Evolutionary conservation across 176 grass and related monocot species (phyloP).

Genomic region (Olyra latifolia): DNA sequence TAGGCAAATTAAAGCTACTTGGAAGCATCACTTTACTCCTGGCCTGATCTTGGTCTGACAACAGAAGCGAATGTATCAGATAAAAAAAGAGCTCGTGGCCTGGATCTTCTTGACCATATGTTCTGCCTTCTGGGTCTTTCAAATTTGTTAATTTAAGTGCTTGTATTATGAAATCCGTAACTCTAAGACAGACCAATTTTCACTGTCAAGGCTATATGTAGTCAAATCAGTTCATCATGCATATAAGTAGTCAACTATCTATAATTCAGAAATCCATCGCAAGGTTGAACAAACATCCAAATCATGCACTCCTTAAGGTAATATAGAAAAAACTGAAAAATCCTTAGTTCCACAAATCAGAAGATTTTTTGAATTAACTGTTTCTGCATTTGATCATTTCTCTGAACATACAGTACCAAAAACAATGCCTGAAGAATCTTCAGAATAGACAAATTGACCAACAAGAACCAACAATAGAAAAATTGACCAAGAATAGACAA

Average conservation of each 20-base stretch:
- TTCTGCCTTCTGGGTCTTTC: not conserved
- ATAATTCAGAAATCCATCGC: not conserved
- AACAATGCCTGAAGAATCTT: not conserved
- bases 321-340: not conserved
- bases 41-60: conserved; percentile 11
- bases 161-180: not conserved
- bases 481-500: not conserved
- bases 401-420: not conserved
- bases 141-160: not conserved
- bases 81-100: too few species aligned
- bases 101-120: not conserved
- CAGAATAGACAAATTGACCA: not conserved
- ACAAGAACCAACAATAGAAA: not conserved
- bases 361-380: not conserved
- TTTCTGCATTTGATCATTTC: not conserved
- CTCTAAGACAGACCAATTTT: not conserved
- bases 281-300: not conserved
- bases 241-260: not conserved
- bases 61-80: conserved; percentile 7
- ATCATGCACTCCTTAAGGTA: not conserved
- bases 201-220: not conserved
- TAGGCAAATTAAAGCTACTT: not conserved
- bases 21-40: not conserved
- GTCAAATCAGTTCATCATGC: conserved; percentile 15
- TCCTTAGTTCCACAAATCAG: not conserved